Conservation (phyloP, 139 green algal species). For the Chlorella sp. region DNA sequence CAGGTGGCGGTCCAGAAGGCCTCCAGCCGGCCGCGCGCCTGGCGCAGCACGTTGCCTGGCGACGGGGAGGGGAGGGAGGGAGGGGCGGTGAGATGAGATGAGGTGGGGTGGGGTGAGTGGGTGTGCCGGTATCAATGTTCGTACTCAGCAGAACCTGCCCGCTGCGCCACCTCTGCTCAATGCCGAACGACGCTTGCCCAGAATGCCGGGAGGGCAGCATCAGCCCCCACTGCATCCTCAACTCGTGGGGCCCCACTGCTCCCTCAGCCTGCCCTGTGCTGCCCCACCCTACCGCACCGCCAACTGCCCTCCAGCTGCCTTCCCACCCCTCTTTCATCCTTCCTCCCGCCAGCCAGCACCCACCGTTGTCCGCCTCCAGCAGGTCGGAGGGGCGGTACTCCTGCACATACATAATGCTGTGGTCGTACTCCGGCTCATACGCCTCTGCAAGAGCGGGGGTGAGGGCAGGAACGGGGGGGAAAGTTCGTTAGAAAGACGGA, state of each 20-base stretch:
- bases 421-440: slow-evolving; percentile 43
- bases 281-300: too few species aligned
- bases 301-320: too few species aligned
- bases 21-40: slow-evolving; percentile 21
- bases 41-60: slow-evolving; percentile 46
- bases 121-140: neutral
- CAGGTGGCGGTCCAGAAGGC: slow-evolving; percentile 40
- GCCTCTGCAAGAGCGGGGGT: slow-evolving; percentile 20
- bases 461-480: neutral
- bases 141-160: neutral
- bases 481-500: too few species aligned
- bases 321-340: too few species aligned
- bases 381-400: slow-evolving; percentile 53
- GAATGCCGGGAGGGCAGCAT: too few species aligned
- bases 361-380: slow-evolving; percentile 35
- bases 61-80: neutral
- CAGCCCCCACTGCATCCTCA: too few species aligned
- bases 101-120: too few species aligned
- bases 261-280: too few species aligned
- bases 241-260: too few species aligned
- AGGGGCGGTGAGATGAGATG: too few species aligned
- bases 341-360: too few species aligned
- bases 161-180: neutral
- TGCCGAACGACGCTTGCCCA: too few species aligned
- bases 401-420: slow-evolving; percentile 47